phyloP scores from a whole-genome alignment of 139 green algal species.

The Parachlorella kessleri region DNA sequence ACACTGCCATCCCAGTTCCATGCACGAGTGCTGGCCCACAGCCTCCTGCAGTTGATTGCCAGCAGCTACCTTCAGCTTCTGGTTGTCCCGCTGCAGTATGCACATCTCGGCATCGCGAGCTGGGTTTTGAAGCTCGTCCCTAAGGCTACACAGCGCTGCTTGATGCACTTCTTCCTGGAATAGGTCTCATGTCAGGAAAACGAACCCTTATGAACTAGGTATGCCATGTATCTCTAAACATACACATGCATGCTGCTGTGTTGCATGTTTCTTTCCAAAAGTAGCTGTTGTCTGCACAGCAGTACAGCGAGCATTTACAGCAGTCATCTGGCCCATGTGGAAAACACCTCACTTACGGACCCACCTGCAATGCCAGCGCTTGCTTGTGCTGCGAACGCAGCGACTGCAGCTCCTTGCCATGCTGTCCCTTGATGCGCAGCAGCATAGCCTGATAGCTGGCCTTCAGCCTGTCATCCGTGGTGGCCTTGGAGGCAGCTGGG shows the following conservation, averaged over 20 bases:
- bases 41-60: too few species aligned
- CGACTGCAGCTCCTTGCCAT: background rate
- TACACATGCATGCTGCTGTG: too few species aligned
- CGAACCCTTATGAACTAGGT: background rate
- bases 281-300: background rate
- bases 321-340: background rate
- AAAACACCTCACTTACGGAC: background rate
- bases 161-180: slow-evolving; percentile 2
- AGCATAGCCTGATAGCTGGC: background rate
- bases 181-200: too few species aligned
- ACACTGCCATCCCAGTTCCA: too few species aligned
- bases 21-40: too few species aligned
- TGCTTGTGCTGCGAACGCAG: background rate
- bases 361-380: background rate
- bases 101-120: background rate
- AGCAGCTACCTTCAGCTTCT: slow-evolving; percentile 4
- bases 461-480: background rate
- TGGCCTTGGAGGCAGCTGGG: background rate
- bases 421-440: background rate
- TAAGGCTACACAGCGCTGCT: background rate
- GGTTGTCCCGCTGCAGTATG: slow-evolving; percentile 3
- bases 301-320: background rate
- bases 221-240: too few species aligned
- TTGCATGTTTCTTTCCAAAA: too few species aligned
- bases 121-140: background rate